Evolutionary conservation across 345 rosid species (phyloP), one percentile per base, ranked within the genome.

Genomic region (Syzygium jambos): DNA sequence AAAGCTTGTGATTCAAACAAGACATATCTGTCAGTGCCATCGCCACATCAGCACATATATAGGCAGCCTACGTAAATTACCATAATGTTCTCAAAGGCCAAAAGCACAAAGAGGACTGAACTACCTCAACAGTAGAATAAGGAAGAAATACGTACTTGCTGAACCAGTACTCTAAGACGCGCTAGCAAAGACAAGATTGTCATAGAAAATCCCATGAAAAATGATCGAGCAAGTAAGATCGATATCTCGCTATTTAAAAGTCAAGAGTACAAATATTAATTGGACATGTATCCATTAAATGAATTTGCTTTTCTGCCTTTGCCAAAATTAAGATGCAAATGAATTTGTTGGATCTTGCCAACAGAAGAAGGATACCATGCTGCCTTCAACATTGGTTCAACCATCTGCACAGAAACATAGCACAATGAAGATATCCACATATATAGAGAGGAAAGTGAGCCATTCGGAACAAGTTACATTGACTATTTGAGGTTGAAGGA

Each of bases 351-450:
- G 6, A 84, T 9, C 17, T 84, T 46, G 59, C 25, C 78, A 82
- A 54, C 43, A 87, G 8, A 43, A 83, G 52, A 86, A 90, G 94
- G 95, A 91, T 93, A 96, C 98, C 80, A 90, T 82, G 99, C 99
- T 65, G 98, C 98, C 93, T 93, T 95, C 88, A 98, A 88, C 90
- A 98, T 95, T 29, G 98, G 96, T 89, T 96, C 98, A 87, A 94
- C 95, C 94, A 96, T 95, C 99, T 96, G 97, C 91, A 92, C 88
- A 68, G 87, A 61, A 88, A 78, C 21, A 41, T 41, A 5, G 82
- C 12, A 73, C 49, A 38, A 38, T 38, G 49, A 73, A 73, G 25
- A 73, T 38, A 38, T 10, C 49, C 27, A 38, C 38, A 38, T 38
- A 34, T 19, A 73, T 38, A 73, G 27, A 73, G 78, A 30, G 46